These are phyloP conservation scores for Leishmania lainsoni DNA, from an alignment of 208 protist species.

Conservation along the genomic window DNA sequence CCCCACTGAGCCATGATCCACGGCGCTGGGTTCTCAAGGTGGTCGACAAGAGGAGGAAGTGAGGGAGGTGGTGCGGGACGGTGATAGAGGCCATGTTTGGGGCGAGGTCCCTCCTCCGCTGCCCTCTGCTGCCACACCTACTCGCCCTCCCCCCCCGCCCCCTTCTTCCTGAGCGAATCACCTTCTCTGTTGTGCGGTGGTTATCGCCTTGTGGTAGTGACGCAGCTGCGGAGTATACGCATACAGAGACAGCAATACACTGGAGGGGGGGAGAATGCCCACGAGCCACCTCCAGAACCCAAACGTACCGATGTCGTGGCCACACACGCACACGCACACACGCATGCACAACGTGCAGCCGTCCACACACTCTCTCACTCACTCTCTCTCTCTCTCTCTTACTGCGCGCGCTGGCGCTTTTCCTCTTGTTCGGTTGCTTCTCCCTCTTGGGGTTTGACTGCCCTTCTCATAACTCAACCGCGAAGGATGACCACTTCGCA, in stretches of 20 bases:
- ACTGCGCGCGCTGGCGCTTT: not conserved
- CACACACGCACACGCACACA: conserved; percentile 1
- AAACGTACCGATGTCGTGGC: too few relatives aligned
- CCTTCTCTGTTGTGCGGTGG: too few relatives aligned
- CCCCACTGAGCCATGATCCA: not conserved
- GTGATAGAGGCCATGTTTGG: too few relatives aligned
- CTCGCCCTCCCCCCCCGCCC: too few relatives aligned
- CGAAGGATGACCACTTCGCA: not conserved
- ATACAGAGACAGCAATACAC: too few relatives aligned
- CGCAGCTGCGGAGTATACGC: too few relatives aligned
- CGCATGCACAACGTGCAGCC: not conserved
- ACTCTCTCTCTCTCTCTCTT: not conserved
- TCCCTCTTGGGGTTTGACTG: not conserved
- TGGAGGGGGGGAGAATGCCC: too few relatives aligned
- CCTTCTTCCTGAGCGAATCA: too few relatives aligned
- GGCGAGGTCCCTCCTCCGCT: too few relatives aligned
- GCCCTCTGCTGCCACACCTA: not conserved
- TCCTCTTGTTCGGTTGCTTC: not conserved
- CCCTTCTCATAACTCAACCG: not conserved
- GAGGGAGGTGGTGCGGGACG: not conserved
- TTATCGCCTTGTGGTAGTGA: too few relatives aligned
- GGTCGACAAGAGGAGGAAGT: not conserved
- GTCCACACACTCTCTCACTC: not conserved
- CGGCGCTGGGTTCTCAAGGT: not conserved
- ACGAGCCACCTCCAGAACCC: too few relatives aligned